Evolutionary conservation across 306 rosid species (phyloP).

Genomic region (Canavalia ensiformis): DNA sequence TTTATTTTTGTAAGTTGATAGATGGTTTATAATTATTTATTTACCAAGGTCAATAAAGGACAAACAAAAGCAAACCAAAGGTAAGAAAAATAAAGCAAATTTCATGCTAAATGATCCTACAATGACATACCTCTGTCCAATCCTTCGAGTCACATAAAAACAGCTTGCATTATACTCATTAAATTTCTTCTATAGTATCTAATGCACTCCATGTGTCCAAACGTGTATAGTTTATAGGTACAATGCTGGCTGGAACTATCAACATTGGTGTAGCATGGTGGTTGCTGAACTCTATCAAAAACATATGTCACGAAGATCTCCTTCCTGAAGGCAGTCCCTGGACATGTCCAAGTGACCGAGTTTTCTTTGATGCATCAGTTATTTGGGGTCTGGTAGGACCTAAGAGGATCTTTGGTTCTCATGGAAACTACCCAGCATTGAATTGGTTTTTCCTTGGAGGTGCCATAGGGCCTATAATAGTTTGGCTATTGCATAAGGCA

Average conservation of each 20-base stretch:
- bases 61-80: too few species aligned
- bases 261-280: conserved; percentile 74
- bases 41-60: not conserved
- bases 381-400: conserved; percentile 88
- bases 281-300: conserved; percentile 56
- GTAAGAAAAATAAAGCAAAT: too few species aligned
- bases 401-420: conserved; percentile 63
- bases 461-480: conserved; percentile 68
- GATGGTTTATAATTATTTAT: not conserved
- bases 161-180: not conserved
- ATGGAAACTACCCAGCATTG: conserved; percentile 65
- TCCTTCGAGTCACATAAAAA: not conserved
- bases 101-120: too few species aligned
- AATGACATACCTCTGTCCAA: not conserved
- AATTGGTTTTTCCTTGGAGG: conserved; percentile 90
- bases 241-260: conserved; percentile 69
- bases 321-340: conserved; percentile 72
- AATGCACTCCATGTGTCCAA: conserved; percentile 7
- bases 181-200: not conserved
- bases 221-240: conserved; percentile 62
- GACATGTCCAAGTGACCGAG: conserved; percentile 76
- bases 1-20: not conserved
- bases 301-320: conserved; percentile 58
- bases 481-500: conserved; percentile 67
- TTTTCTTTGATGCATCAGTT: conserved; percentile 85